These are phyloP conservation scores for Vigna mungo DNA, from an alignment of 306 rosid species.

Conservation along the genomic window DNA sequence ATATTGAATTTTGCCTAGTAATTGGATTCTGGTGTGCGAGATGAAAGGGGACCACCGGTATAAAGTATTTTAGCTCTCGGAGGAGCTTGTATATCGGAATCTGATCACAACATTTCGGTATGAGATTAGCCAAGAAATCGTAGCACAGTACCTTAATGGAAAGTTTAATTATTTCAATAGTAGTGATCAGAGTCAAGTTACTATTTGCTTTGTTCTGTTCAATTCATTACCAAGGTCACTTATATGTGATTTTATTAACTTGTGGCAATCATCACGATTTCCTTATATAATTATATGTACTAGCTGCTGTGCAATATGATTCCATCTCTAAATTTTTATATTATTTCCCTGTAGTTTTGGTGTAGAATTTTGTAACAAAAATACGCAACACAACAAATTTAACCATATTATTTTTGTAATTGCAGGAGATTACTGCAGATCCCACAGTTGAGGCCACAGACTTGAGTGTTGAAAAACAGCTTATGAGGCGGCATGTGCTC, in stretches of 20 bases:
- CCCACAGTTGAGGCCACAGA: slow-evolving; percentile 66
- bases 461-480: slow-evolving; percentile 63
- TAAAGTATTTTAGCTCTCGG: slow-evolving; percentile 10
- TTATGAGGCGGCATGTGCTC: slow-evolving; percentile 83
- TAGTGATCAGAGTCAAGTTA: slow-evolving; percentile 28
- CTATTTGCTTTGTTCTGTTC: background rate
- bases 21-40: slow-evolving; percentile 1
- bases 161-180: slow-evolving; percentile 8
- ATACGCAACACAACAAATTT: background rate
- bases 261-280: background rate
- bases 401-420: slow-evolving; percentile 27
- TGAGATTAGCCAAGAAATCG: slow-evolving; percentile 33
- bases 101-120: background rate
- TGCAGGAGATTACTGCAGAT: slow-evolving; percentile 90
- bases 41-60: slow-evolving; percentile 8
- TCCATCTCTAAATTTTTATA: background rate
- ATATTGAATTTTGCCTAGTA: background rate
- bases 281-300: background rate
- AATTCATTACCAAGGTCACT: slow-evolving; percentile 4
- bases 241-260: background rate
- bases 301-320: slow-evolving; percentile 1
- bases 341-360: slow-evolving; percentile 3
- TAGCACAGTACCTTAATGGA: background rate
- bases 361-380: background rate
- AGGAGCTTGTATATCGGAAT: slow-evolving; percentile 14